Evolutionary conservation across 2,329 filamentous ascomycete genomes (phyloP).

Genomic region (Podosphaera xanthii): DNA sequence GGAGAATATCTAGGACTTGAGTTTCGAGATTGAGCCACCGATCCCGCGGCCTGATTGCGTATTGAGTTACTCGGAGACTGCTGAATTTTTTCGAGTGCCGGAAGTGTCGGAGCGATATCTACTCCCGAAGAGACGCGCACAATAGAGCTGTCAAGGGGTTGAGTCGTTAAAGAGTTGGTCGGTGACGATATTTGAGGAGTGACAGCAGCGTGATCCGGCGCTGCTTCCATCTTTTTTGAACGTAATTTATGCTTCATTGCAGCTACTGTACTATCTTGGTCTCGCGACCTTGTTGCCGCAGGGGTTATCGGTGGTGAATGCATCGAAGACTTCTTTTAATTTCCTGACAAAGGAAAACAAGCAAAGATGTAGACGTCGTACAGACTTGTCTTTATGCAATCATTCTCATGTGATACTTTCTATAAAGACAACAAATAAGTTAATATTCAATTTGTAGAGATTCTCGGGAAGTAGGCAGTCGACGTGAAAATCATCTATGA

Average conservation of each 20-base stretch:
- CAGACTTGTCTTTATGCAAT: no score
- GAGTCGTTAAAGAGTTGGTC: conserved; percentile 22
- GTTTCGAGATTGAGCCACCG: conserved; percentile 34
- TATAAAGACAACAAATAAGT: no score
- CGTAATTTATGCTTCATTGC: conserved; percentile 10
- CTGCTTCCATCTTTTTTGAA: no score
- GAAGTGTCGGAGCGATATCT: conserved; percentile 9
- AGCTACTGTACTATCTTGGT: conserved; percentile 11
- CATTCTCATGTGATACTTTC: no score
- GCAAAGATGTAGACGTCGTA: no score
- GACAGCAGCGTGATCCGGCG: conserved; percentile 26
- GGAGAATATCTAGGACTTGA: conserved; percentile 37
- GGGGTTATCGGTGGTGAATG: conserved; percentile 82
- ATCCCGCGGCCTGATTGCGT: conserved; percentile 20
- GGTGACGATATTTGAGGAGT: conserved; percentile 47
- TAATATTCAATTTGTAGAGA: no score
- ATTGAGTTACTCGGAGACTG: conserved; percentile 13
- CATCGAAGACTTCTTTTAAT: conserved; percentile 29
- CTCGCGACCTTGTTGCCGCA: conserved; percentile 44
- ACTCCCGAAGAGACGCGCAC: conserved; percentile 16
- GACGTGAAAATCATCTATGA: no score
- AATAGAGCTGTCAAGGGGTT: conserved; percentile 10
- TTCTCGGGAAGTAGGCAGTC: no score
- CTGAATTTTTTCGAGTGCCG: conserved; percentile 5
- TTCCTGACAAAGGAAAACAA: no score